phyloP scores from a whole-genome alignment of 2,329 filamentous ascomycete genomes.

The Diaporthe sp. region DNA sequence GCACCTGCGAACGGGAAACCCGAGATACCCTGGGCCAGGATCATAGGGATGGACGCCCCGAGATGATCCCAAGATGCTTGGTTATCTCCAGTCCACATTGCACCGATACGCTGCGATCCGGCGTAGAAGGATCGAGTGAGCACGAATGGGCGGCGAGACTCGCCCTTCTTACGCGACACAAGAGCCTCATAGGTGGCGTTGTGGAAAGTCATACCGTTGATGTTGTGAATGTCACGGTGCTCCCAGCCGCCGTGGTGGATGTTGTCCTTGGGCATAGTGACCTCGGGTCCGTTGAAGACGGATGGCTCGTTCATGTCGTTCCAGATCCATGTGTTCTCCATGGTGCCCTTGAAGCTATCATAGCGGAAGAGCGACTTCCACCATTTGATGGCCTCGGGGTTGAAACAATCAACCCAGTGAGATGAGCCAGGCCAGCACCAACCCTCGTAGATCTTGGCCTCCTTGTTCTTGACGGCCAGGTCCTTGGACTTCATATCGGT shows the following conservation, averaged over 20 bases:
- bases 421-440: constrained; percentile 99
- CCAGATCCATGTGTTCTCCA: constrained; percentile 93
- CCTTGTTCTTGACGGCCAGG: constrained; percentile 89
- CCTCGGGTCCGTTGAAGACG: constrained; percentile 98
- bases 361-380: constrained; percentile 93
- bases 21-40: constrained; percentile 90
- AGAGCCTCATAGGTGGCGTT: constrained; percentile 93
- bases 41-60: constrained; percentile 91
- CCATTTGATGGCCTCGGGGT: constrained; percentile 90
- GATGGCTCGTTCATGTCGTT: constrained; percentile 99
- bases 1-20: constrained; percentile 95
- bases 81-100: constrained; percentile 99
- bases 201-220: constrained; percentile 95
- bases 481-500: constrained; percentile 87
- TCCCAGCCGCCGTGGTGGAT: constrained; percentile 93
- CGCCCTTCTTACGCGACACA: constrained; percentile 86
- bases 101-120: constrained; percentile 88
- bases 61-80: constrained; percentile 93
- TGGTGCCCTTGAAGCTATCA: constrained; percentile 86
- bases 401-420: constrained; percentile 97
- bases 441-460: constrained; percentile 88
- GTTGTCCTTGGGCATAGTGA: constrained; percentile 99
- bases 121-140: constrained; percentile 94
- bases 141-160: constrained; percentile 88
- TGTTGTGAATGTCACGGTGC: constrained; percentile 94